Evolutionary conservation across 2,329 filamentous ascomycete genomes (phyloP), one percentile per base, ranked within the genome.

Genomic region (Sporothrix variecibatus): DNA sequence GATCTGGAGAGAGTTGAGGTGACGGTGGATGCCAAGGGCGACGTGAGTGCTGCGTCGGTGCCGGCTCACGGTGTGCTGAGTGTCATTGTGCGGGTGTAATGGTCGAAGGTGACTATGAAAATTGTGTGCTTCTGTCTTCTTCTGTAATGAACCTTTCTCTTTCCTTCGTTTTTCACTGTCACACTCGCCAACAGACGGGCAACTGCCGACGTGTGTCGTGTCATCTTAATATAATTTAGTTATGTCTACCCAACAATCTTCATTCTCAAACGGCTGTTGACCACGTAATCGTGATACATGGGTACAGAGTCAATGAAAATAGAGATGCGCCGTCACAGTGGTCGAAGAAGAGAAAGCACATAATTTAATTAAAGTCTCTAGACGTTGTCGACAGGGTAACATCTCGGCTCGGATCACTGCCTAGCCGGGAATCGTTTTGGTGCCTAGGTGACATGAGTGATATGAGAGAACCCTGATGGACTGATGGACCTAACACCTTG

Each of bases 11-110:
- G 49, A 9, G 28, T 53, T 3, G 49, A 4, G 1, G 67, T 56
- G 31, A 40, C 67, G 17, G 9, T 70, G 1, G 49, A 51, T 7
- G 43, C 49, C 5, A 38, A 56, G 17, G 67, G 67, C n/a, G 28
- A 38, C 12, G 49, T 70, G 28, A 40, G 31, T 5, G 26, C 49
- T 7, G 46, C 28, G 2, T 34, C 11, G 7, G 49, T 70, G 31
- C 49, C 49, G 31, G 67, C 49, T 2, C 49, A 70, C 31, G 62
- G 62, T 26, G 67, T 40, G 0, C n/a, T 70, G 28, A 70, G 67
- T 40, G 67, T 46, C n/a, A 68, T 68, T 51, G 65, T 68, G 26
- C 65, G 65, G 11, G 65, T 68, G 43, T 51, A 26, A 65, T 60
- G 40, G 6, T 26, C 40, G 64, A 49, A 40, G 26, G 7, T 4